Base-by-base conservation (phyloP, 768 basidiomycete genomes). In the Termitomyces eurrhizus region DNA sequence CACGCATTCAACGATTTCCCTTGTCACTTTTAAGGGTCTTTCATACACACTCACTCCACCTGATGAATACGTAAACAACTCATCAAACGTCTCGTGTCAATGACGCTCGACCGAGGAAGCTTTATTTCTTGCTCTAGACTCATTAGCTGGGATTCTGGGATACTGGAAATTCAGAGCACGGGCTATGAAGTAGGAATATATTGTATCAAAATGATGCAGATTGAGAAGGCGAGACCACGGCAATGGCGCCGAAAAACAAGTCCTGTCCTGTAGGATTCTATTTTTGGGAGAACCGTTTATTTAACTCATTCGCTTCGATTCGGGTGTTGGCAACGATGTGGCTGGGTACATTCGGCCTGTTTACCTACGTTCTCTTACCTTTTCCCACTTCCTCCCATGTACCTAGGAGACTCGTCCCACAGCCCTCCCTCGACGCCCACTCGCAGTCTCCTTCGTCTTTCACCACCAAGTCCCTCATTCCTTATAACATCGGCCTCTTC, bases 351-450 rank as follows among this genome's bases (percentile, higher is more conserved):
- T 60, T 53, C 55, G 33, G 42, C 41, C 42, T 56, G 60, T 56
- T 65, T 63, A 62, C 60, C 48, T 60, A 52, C 63, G 33, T 60
- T 36, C 58, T 33, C 56, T 42, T 59, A 59, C 52, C 64, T 55
- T 59, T 62, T 62, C 64, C 52, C 56, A 62, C 59, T 60, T 70
- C 69, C 66, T 67, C 67, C 52, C 66, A 64, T 67, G 57, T 42
- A 58, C 21, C 49, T 60, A 48, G 70, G 70, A 52, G 67, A 70
- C 64, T 56, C 60, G 60, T 69, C 70, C 42, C 70, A 67, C 29
- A 73, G 71, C 57, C 60, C 73, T 29, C 71, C 71, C 35, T 70
- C 68, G 35, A 75, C 74, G 29, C 73, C 74, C 9, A 68, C 65
- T 49, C 68, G 73, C 51, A 69, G 69, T 62, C 67, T 73, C 48